Percentiles rank a stretch among this genome's conserved stretches.
phyloP scores from a whole-genome alignment of 192 early-diverging fungal genomes.

The Coemansia sp. region DNA sequence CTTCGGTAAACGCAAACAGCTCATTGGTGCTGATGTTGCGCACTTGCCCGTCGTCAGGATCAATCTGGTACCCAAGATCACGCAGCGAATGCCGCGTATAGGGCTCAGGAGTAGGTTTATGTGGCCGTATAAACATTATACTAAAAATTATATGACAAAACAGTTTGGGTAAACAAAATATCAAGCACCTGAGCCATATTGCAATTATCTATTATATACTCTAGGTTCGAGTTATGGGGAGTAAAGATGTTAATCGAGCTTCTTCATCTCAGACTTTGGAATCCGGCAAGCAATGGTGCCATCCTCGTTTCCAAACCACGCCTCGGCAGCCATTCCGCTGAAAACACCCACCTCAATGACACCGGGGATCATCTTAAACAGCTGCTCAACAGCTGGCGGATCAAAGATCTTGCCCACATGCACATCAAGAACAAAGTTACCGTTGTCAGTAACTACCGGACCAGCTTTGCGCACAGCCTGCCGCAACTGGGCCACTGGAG shows the following conservation, averaged over 20 bases:
- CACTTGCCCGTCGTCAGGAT: constrained; percentile 23
- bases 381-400: constrained; percentile 56
- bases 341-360: constrained; percentile 94
- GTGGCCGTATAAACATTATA: constrained; percentile 48
- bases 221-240: too few relatives aligned
- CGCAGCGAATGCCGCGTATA: constrained; percentile 18
- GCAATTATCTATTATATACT: too few relatives aligned
- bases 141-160: background rate
- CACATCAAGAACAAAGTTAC: constrained; percentile 89
- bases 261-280: constrained; percentile 20
- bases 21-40: constrained; percentile 17
- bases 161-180: too few relatives aligned
- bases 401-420: constrained; percentile 74
- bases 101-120: constrained; percentile 16
- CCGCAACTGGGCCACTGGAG: constrained; percentile 64
- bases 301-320: constrained; percentile 83
- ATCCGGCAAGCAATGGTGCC: constrained; percentile 58
- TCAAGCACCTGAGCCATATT: background rate
- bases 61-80: constrained; percentile 42
- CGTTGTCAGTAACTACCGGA: constrained; percentile 91
- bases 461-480: constrained; percentile 89
- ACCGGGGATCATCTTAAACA: constrained; percentile 75
- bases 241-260: constrained; percentile 4
- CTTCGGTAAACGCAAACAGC: constrained; percentile 11
- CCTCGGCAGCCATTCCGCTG: constrained; percentile 76